phyloP scores from a whole-genome alignment of 495 filamentous ascomycete genomes.

The Hyaloscypha finlandica region DNA sequence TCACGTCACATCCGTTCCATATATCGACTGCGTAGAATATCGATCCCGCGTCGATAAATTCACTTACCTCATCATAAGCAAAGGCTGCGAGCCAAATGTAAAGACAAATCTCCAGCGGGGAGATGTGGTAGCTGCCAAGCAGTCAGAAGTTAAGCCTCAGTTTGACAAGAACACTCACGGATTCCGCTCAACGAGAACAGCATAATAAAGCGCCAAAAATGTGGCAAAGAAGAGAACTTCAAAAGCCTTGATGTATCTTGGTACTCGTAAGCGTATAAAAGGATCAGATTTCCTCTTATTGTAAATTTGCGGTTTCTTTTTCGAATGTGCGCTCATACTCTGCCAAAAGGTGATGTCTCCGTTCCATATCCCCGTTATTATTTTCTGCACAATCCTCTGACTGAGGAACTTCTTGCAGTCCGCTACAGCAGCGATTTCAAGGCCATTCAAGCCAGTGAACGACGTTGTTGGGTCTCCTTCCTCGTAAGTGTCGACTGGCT shows the following conservation, averaged over 20 bases:
- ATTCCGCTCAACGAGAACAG: conserved; percentile 67
- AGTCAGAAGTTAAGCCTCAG: conserved; percentile 12
- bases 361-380: conserved; percentile 88
- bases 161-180: conserved; percentile 26
- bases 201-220: conserved; percentile 84
- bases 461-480: conserved; percentile 61
- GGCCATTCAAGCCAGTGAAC: conserved; percentile 77
- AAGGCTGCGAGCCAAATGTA: conserved; percentile 80
- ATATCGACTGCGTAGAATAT: conserved; percentile 86
- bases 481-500: conserved; percentile 40
- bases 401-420: conserved; percentile 89
- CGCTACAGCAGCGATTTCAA: conserved; percentile 90
- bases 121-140: conserved; percentile 40
- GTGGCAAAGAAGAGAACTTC: conserved; percentile 83
- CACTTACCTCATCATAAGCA: conserved; percentile 82
- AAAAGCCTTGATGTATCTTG: conserved; percentile 88
- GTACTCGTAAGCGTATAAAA: conserved; percentile 82
- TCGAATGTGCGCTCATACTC: conserved; percentile 69
- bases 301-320: conserved; percentile 81
- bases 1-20: conserved; percentile 88
- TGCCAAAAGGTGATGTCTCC: conserved; percentile 95
- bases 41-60: conserved; percentile 79
- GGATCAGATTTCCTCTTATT: conserved; percentile 75
- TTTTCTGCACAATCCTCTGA: conserved; percentile 81
- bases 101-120: conserved; percentile 53